A percentile compares a stretch with the other conserved stretches of the same genome.
phyloP scores from a whole-genome alignment of 805 yeast genomes.

The Pichia kluyveri region DNA sequence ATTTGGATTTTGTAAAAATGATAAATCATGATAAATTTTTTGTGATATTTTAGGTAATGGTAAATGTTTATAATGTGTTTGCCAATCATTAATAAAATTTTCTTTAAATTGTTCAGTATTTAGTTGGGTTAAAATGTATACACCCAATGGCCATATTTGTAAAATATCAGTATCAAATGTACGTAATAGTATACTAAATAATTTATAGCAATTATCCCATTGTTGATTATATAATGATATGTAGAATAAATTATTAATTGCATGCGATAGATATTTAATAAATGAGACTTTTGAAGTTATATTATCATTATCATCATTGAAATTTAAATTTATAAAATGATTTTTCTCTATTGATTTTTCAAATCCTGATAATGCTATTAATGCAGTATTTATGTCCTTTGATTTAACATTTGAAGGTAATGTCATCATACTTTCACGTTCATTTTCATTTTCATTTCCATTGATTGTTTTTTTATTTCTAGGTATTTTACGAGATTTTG shows the following conservation, averaged over 20 bases:
- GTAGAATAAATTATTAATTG: slow-evolving; percentile 34
- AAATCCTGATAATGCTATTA: not conserved
- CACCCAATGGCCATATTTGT: slow-evolving; percentile 55
- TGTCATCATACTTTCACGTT: not conserved
- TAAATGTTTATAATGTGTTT: not conserved
- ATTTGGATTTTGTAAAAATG: slow-evolving; percentile 4
- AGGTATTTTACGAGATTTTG: not conserved
- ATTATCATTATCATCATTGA: not conserved
- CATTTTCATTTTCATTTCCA: not conserved
- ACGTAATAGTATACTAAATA: slow-evolving; percentile 41
- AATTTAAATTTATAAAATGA: not conserved
- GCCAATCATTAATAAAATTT: not conserved
- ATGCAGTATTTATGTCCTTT: not conserved
- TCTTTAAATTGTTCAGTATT: slow-evolving; percentile 17
- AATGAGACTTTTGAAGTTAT: not conserved
- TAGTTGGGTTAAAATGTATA: slow-evolving; percentile 37
- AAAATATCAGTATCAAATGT: slow-evolving; percentile 43
- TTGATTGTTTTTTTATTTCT: not conserved
- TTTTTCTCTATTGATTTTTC: not conserved
- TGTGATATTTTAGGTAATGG: not conserved
- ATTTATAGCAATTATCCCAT: slow-evolving; percentile 48
- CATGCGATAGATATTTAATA: slow-evolving; percentile 22
- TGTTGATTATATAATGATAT: slow-evolving; percentile 36
- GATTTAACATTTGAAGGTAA: not conserved
- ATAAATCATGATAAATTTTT: not conserved